Percentiles rank a stretch among this genome's conserved stretches.
phyloP scores from a whole-genome alignment of 2,329 filamentous ascomycete species.

The Ophiostoma pallidulum region DNA sequence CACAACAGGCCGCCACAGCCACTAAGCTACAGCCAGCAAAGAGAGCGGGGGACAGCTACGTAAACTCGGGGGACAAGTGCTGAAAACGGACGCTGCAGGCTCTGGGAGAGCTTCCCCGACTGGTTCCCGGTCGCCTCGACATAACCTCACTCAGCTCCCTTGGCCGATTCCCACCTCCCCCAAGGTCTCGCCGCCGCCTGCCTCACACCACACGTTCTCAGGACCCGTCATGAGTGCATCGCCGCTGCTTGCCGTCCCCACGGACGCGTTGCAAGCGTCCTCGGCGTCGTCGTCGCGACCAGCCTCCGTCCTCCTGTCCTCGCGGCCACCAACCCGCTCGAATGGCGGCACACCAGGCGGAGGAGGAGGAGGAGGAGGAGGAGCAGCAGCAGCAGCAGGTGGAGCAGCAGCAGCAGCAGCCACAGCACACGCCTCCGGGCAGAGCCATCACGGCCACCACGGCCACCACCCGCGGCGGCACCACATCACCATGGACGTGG shows the following conservation, averaged over 20 bases:
- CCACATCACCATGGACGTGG: slow-evolving; percentile 43
- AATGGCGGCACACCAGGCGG: slow-evolving; percentile 8
- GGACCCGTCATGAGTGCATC: slow-evolving; percentile 38
- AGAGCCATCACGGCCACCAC: slow-evolving; percentile 19
- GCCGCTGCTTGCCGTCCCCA: slow-evolving; percentile 34
- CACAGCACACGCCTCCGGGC: no score
- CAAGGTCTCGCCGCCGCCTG: no score
- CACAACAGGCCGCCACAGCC: slow-evolving; percentile 1
- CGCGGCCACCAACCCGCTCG: slow-evolving; percentile 11
- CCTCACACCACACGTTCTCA: no score
- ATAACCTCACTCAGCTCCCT: no score
- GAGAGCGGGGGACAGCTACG: no score
- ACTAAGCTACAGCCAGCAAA: no score
- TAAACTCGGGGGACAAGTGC: no score
- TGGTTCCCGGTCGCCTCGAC: no score
- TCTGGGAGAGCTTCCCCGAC: no score
- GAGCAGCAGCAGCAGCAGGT: neutral
- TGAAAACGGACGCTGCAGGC: no score
- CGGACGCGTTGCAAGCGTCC: slow-evolving; percentile 22
- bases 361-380: no score
- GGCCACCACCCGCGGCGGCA: slow-evolving; percentile 13
- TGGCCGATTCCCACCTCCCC: no score
- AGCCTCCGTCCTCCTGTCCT: slow-evolving; percentile 2
- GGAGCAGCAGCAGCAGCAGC: neutral
- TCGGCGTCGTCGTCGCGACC: slow-evolving; percentile 4